Base-by-base conservation (phyloP, 352 stramenopile genomes). In the Phytophthora vignae region DNA sequence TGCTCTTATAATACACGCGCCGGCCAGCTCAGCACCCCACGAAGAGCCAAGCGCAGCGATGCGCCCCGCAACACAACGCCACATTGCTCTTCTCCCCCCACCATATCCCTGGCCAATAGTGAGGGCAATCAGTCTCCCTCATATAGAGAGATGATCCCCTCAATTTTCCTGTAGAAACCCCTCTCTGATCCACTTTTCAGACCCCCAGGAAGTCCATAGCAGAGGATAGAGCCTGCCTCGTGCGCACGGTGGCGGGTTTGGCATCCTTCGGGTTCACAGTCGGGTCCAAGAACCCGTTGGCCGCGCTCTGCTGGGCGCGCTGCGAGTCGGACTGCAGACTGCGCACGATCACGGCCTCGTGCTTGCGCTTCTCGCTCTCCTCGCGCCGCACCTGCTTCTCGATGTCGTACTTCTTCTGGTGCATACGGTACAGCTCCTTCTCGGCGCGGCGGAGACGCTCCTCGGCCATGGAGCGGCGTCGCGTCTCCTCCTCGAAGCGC, bases 321-420 rank as follows among this genome's bases (percentile, higher is more conserved):
- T 91, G 79, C 58, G 86, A 88, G 70, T 96, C 88, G 42, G 87
- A 85, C 76, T 93, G 85, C 49, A 96, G 77, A 63, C 79, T 93
- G 70, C 87, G 86, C 67, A 93, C 85, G 60, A 96, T 96, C 44
- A 91, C 77, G 15, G 81, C 88, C 70, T 96, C 90, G 70, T 96
- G 86, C 70, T 93, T 92, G 77, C 87, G 85, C 71, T 92, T 93
- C 78, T 96, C 89, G 69, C 67, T 94, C 81, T 96, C 89, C 56
- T 96, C 89, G 50, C 89, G 87, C 3, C 89, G 84, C 50, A 94
- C 85, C 48, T 87, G 67, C 73, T 92, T 90, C 64, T 96, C 89
- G 63, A 96, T 96, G 74, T 96, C 87, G 78, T 94, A 96, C 74
- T 96, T 96, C 75, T 94, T 94, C 76, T 96, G 90, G 78, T 95